Conservation (phyloP, 2,329 filamentous ascomycete genomes). For the Zalaria obscura region DNA sequence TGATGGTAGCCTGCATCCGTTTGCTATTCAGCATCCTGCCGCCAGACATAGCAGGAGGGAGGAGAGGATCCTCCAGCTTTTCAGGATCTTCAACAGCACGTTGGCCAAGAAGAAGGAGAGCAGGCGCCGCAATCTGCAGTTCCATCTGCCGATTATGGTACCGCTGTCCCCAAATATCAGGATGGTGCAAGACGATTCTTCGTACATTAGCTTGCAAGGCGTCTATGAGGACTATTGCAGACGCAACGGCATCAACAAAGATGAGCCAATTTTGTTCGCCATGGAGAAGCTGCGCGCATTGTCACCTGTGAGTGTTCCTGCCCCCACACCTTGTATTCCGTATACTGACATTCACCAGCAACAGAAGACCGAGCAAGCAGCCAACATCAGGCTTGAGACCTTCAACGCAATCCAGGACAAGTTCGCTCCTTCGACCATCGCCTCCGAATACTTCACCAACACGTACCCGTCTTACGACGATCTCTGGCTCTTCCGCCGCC, state of each 20-base stretch:
- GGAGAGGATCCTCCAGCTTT: slow-evolving; percentile 88
- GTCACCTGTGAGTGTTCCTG: slow-evolving; percentile 9
- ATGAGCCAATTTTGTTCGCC: slow-evolving; percentile 86
- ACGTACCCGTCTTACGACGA: slow-evolving; percentile 82
- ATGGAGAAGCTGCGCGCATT: slow-evolving; percentile 84
- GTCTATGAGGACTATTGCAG: slow-evolving; percentile 96
- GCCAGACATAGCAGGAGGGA: slow-evolving; percentile 85
- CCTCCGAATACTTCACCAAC: slow-evolving; percentile 76
- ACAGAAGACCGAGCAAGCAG: slow-evolving; percentile 51
- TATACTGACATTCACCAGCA: slow-evolving; percentile 13
- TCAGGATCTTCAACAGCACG: slow-evolving; percentile 92
- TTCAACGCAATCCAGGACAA: slow-evolving; percentile 88
- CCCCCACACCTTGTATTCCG: background rate
- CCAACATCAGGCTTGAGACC: slow-evolving; percentile 53
- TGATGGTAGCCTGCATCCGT: slow-evolving; percentile 92
- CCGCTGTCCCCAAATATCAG: slow-evolving; percentile 89
- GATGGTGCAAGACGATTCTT: slow-evolving; percentile 88
- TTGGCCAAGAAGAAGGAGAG: slow-evolving; percentile 89
- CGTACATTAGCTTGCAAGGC: slow-evolving; percentile 85
- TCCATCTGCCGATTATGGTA: slow-evolving; percentile 90
- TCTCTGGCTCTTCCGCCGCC: slow-evolving; percentile 96
- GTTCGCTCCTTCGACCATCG: slow-evolving; percentile 71
- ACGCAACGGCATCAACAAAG: slow-evolving; percentile 74
- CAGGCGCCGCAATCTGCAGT: slow-evolving; percentile 82
- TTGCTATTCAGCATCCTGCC: slow-evolving; percentile 91